Evolutionary conservation across 208 protist genomes (phyloP).

Genomic region (Wallacemonas sp.): DNA sequence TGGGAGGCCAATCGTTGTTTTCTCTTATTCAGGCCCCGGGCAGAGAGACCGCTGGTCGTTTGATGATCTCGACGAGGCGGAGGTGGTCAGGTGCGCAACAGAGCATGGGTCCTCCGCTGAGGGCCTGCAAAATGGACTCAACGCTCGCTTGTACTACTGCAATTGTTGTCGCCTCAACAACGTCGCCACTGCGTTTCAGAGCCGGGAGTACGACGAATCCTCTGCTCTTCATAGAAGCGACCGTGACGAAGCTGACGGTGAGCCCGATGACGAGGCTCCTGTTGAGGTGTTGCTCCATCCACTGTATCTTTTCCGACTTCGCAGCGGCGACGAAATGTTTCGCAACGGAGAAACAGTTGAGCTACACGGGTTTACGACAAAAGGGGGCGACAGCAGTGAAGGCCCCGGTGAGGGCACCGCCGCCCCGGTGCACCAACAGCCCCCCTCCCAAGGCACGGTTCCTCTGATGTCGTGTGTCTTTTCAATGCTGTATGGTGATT

Average conservation of each 20-base stretch:
- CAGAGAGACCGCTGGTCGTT: background rate
- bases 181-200: background rate
- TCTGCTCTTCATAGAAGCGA: too few relatives aligned
- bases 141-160: background rate
- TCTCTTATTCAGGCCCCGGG: background rate
- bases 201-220: background rate
- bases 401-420: too few relatives aligned
- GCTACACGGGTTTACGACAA: background rate
- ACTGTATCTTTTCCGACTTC: background rate
- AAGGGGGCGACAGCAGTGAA: too few relatives aligned
- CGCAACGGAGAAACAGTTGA: background rate
- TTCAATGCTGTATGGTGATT: background rate
- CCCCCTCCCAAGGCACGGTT: background rate
- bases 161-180: background rate
- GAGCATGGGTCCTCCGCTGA: background rate
- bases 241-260: background rate
- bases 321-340: background rate
- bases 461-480: background rate
- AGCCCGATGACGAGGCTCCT: background rate
- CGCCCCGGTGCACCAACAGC: background rate
- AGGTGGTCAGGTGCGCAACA: background rate
- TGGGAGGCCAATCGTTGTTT: background rate
- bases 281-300: background rate
- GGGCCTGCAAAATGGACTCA: background rate
- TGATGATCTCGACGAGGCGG: background rate